A percentile compares a stretch with the other conserved stretches of the same genome.
Evolutionary conservation across 192 early-diverging fungal genomes (phyloP).

Genomic region (Mortierella antarctica): DNA sequence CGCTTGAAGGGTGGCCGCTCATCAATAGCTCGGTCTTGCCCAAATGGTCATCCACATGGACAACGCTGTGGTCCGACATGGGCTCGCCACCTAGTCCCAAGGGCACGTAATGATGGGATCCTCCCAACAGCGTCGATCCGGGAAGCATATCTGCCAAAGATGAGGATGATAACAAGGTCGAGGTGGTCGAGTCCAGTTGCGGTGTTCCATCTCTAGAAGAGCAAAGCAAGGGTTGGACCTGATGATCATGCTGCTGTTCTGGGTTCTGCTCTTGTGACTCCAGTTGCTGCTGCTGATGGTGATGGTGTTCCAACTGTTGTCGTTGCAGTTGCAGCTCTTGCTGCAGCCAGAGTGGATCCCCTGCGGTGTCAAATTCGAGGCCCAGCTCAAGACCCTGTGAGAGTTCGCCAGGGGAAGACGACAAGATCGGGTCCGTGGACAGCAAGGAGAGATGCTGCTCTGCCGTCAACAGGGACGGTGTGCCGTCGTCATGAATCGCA

Average conservation of each 20-base stretch:
- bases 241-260: neutral
- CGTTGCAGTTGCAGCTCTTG: conserved; percentile 27
- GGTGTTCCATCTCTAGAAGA: conserved; percentile 33
- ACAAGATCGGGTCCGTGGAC: conserved; percentile 24
- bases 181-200: conserved; percentile 14
- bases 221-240: neutral
- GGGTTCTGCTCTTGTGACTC: neutral
- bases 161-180: conserved; percentile 17
- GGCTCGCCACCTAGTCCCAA: conserved; percentile 23
- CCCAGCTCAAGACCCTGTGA: conserved; percentile 23
- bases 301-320: conserved; percentile 5
- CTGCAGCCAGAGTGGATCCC: conserved; percentile 23
- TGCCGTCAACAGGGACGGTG: neutral
- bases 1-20: too few species aligned
- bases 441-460: conserved; percentile 25
- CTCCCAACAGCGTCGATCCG: neutral
- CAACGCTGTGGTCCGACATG: too few species aligned
- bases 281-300: conserved; percentile 8
- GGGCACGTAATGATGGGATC: conserved; percentile 27
- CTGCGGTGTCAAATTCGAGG: conserved; percentile 23
- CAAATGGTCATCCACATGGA: too few species aligned
- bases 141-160: conserved; percentile 17
- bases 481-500: neutral
- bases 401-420: conserved; percentile 34
- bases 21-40: too few species aligned